Base-by-base conservation (phyloP, 2,329 filamentous ascomycete species). In the Pezicula carpinea region DNA sequence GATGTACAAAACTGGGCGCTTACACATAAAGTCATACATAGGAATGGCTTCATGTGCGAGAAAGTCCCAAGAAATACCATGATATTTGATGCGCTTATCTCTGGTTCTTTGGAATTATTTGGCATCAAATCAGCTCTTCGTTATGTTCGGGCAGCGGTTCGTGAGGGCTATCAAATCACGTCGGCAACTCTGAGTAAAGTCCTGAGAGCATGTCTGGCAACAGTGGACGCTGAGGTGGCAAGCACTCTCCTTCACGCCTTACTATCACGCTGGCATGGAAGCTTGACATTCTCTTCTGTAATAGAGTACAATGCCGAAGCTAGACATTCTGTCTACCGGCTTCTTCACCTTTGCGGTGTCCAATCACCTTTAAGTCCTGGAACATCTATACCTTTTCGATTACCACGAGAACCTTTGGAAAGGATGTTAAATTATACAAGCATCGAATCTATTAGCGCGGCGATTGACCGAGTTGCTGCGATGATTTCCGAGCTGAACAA, bases 41-140 rank as follows among this genome's bases (percentile, higher is more conserved):
- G 53, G 21, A 44, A 42, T 4, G 44, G 43, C 6, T 50, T 32
- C 10, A 34, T 64, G 10, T 31, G 39, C 5, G 41, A 59, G 41
- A 64, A 63, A 39, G 48, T 54, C 13, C 47, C 51, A 7, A 52
- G 60, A 46, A 51, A 54, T 43, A 33, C 46, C 15, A 32, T 45
- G 6, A 53, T 64, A 19, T 64, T 61, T 35, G 54, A 62, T 46
- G 41, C 53, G 4, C 53, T 63, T n/a, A 61, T 63, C 32, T 40
- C 43, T 18, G 59, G 56, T 3, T 53, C 46, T 47, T 48, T 61
- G 11, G 39, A 54, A 10, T 42, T 61, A n/a, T 43, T 51, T 10
- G 54, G 48, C 5, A 22, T 56, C 2, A 46, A 47, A 46, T 36
- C 44, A n/a, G 55, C 59, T 14, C 43, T 59, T 42, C 53, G 56